Conservation (phyloP, 2,329 filamentous ascomycete genomes). For the Ceratocystis alfenasii region DNA sequence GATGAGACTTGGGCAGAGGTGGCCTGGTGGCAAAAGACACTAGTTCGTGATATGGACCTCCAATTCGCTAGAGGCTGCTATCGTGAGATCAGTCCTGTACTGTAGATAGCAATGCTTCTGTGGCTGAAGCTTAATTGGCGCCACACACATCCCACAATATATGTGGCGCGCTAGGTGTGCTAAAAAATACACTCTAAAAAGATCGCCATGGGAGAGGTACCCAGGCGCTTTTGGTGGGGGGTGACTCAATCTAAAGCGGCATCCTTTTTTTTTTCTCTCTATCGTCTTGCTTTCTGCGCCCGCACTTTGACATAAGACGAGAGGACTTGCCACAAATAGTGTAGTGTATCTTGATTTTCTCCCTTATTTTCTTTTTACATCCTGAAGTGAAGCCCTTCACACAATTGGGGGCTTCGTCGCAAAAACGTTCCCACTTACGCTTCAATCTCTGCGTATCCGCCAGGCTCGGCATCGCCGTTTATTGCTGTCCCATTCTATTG, state of each 20-base stretch:
- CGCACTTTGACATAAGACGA: background rate
- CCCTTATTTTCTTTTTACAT: background rate
- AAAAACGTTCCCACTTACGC: slow-evolving; percentile 22
- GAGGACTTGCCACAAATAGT: background rate
- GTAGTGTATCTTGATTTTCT: background rate
- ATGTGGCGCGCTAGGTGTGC: slow-evolving; percentile 1
- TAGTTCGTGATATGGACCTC: too few relatives aligned
- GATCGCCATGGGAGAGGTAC: background rate
- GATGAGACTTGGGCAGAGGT: too few relatives aligned
- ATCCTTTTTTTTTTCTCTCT: slow-evolving; percentile 2
- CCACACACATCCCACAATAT: background rate
- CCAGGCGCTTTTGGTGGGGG: background rate
- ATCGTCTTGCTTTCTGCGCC: background rate
- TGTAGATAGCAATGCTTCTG: background rate
- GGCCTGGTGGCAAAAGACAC: background rate
- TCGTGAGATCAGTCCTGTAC: background rate
- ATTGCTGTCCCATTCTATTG: slow-evolving; percentile 2
- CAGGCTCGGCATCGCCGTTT: slow-evolving; percentile 17
- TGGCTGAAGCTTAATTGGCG: background rate
- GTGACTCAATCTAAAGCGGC: slow-evolving; percentile 14
- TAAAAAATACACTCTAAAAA: slow-evolving; percentile 11
- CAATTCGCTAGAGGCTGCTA: too few relatives aligned
- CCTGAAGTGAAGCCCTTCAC: slow-evolving; percentile 17
- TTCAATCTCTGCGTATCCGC: slow-evolving; percentile 19
- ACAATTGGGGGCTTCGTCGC: slow-evolving; percentile 19